phyloP scores from a whole-genome alignment of 768 basidiomycete genomes.

The Cystobasidium onofrii region DNA sequence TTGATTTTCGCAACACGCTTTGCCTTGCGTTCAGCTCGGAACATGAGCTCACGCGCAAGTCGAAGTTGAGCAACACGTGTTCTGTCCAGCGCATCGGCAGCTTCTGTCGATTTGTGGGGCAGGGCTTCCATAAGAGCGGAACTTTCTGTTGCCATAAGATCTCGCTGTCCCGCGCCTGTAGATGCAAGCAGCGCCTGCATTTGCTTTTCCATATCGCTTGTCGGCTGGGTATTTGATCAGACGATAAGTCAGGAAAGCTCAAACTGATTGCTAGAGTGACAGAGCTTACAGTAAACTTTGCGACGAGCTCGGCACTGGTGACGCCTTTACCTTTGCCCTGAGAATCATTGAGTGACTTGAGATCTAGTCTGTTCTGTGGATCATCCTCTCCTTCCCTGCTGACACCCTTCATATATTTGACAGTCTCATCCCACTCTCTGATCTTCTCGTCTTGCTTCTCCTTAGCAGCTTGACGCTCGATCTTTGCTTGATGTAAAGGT shows the following conservation, averaged over 20 bases:
- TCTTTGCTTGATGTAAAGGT: slow-evolving; percentile 72
- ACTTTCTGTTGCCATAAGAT: slow-evolving; percentile 70
- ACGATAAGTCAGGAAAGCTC: neutral
- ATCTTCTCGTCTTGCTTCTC: slow-evolving; percentile 86
- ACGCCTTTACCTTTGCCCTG: slow-evolving; percentile 40
- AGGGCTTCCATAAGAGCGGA: slow-evolving; percentile 61
- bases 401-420: slow-evolving; percentile 84
- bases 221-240: slow-evolving; percentile 48
- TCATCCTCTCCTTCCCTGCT: slow-evolving; percentile 43
- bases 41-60: slow-evolving; percentile 83
- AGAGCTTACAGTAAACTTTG: slow-evolving; percentile 70
- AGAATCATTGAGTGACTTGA: slow-evolving; percentile 33
- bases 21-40: slow-evolving; percentile 82
- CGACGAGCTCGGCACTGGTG: slow-evolving; percentile 66
- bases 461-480: slow-evolving; percentile 89
- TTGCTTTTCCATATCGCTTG: slow-evolving; percentile 72
- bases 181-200: slow-evolving; percentile 70
- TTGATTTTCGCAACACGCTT: slow-evolving; percentile 90
- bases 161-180: slow-evolving; percentile 70
- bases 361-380: slow-evolving; percentile 36
- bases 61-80: slow-evolving; percentile 71
- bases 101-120: neutral
- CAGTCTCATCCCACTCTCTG: slow-evolving; percentile 84
- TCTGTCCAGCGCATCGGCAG: slow-evolving; percentile 49
- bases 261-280: neutral